A percentile compares a stretch with the other conserved stretches of the same genome.
Evolutionary conservation across 2,329 filamentous ascomycete genomes (phyloP).

Genomic region (Diplodia sapinea): DNA sequence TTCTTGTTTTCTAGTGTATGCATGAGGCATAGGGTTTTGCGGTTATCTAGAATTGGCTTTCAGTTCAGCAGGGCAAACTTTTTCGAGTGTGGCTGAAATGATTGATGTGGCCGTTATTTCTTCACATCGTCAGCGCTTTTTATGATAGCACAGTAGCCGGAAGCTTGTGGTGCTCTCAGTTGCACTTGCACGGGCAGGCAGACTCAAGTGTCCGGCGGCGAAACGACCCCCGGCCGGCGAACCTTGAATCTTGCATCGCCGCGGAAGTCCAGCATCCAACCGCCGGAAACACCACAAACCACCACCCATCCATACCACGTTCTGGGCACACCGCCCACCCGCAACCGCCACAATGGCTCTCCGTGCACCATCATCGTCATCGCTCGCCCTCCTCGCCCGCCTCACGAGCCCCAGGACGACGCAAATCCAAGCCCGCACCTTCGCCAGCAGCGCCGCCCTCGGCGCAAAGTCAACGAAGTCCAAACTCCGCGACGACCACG

Average conservation of each 20-base stretch:
- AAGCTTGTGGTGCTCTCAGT: neutral
- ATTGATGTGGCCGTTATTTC: neutral
- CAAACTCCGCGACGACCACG: constrained; percentile 28
- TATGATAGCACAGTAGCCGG: neutral
- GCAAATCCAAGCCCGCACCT: constrained; percentile 37
- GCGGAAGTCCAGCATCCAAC: constrained; percentile 9
- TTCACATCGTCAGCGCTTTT: neutral
- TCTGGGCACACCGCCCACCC: constrained; percentile 1
- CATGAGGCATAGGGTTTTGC: neutral
- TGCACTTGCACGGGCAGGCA: neutral
- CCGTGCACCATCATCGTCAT: constrained; percentile 3
- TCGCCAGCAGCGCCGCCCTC: constrained; percentile 39
- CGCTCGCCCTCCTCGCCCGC: constrained; percentile 22
- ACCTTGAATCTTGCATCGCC: neutral
- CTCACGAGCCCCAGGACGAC: neutral
- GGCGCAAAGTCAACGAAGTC: constrained; percentile 36
- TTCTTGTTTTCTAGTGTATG: neutral
- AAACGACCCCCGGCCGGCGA: constrained; percentile 20
- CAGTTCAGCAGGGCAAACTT: neutral
- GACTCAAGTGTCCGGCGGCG: constrained; percentile 1
- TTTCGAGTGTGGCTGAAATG: neutral
- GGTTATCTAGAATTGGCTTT: neutral
- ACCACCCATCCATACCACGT: neutral
- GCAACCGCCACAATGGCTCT: constrained; percentile 19
- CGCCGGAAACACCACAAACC: neutral